Base-by-base conservation (phyloP, 495 filamentous ascomycete genomes). In the Penicillium daleae region DNA sequence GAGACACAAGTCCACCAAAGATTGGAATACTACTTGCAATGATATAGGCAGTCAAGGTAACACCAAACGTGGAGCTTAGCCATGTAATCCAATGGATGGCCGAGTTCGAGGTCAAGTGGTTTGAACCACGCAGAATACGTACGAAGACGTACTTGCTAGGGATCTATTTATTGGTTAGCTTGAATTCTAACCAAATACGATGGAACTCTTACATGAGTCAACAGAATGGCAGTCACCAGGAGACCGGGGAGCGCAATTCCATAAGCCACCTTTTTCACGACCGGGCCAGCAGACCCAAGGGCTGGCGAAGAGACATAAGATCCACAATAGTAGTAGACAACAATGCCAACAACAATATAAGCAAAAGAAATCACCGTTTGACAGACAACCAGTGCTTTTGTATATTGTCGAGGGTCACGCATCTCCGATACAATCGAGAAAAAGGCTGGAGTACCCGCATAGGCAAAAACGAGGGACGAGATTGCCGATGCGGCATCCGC, bases 401-500 rank as follows among this genome's bases (percentile, higher is more conserved):
- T 74, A 63, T 83, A 90, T 62, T 89, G 82, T 22, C 63, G 64
- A 0, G 88, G 89, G 0, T 87, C 85, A 61, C 87, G 85, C 85
- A 93, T 89, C 71, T 93, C 90, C 35, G 87, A 82, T 66, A 87
- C 86, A 71, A 93, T 89, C 22, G 79, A 81, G 77, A 92, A 91
- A 81, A 80, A 89, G 67, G 74, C 88, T 55, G 83, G 88, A 65
- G 77, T 88, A 64, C 85, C 89, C 5, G 76, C 66, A 75, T 68
- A 80, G 26, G 90, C 87, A 65, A 92, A 90, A 57, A 88, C 79
- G 33, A 92, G 85, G 68, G 91, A 86, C 19, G 84, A 83, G 24
- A 90, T 78, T 8, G 87, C 85, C 32, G 87, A 82, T 60, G 91
- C 74, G 22, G 70, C 75, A 17, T 74, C 64, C 5, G 63, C 53